Evolutionary conservation across 768 basidiomycete species (phyloP).

Genomic region (Leccinum sublutescens): DNA sequence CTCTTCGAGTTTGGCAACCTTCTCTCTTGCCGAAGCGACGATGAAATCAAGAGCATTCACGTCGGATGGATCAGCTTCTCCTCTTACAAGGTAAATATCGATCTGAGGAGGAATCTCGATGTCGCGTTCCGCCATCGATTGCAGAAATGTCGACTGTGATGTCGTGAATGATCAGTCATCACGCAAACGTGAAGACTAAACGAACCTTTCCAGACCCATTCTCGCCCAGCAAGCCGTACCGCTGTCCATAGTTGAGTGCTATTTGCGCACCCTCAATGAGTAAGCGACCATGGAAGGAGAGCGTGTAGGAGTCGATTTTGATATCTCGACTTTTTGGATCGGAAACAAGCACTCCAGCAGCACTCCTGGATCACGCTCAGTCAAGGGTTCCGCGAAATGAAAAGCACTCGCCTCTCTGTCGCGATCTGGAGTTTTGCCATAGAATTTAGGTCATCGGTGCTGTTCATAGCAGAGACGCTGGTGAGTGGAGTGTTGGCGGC

Average conservation of each 20-base stretch:
- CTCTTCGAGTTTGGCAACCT: constrained; percentile 90
- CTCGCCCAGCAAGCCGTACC: constrained; percentile 94
- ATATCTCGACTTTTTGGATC: constrained; percentile 93
- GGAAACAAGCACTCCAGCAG: constrained; percentile 89
- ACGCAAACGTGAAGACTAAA: constrained; percentile 12
- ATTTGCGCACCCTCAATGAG: constrained; percentile 67
- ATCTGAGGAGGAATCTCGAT: constrained; percentile 93
- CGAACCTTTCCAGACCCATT: constrained; percentile 98
- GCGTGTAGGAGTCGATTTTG: constrained; percentile 93
- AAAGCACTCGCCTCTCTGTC: constrained; percentile 71
- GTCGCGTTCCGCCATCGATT: constrained; percentile 94
- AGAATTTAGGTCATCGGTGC: constrained; percentile 72
- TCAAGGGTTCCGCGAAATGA: not conserved
- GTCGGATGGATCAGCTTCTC: constrained; percentile 94
- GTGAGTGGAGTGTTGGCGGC: constrained; percentile 78
- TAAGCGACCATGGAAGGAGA: constrained; percentile 95
- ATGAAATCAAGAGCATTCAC: constrained; percentile 98
- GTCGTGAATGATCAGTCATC: constrained; percentile 4
- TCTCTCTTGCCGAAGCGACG: constrained; percentile 85
- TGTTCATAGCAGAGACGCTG: constrained; percentile 73
- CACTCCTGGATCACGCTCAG: constrained; percentile 54
- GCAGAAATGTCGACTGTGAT: constrained; percentile 86
- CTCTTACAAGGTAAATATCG: constrained; percentile 95
- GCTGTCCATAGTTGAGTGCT: constrained; percentile 83
- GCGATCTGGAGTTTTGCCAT: constrained; percentile 91